Base-by-base conservation (phyloP, 805 yeast species). In the Kluyveromyces aestuarii region DNA sequence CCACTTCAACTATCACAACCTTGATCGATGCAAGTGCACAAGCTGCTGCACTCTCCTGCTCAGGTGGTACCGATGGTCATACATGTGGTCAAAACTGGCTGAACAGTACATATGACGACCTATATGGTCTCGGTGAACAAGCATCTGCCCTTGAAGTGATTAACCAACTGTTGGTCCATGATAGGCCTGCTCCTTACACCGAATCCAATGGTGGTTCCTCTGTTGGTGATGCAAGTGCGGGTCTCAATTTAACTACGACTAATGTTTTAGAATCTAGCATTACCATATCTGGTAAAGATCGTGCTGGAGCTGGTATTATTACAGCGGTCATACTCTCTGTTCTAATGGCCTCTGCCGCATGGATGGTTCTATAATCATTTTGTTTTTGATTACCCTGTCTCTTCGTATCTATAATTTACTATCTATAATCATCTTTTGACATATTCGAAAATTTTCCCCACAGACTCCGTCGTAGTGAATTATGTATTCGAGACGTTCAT, bases 21-120 rank as follows among this genome's bases (percentile, higher is more conserved):
- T 64, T 67, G 55, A 50, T 77, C 18, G 63, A 68, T 21, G 59
- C 67, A 27, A 80, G 86, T 8, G 87, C 88, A 1, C 47, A 52
- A 9, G 96, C 81, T 14, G 96, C 96, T 8, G 91, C 95, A 1
- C 68, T 71, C 53, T 77, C 91, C 0, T 90, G 98, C 68, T 72
- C 84, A 1, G 97, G 97, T 54, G 97, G 96, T 58, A 51, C 68
- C 6, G 97, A 90, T 63, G 87, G 87, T 16, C 84, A 80, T 53
- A 90, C 97, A 0, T 91, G 98, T 72, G 97, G 96, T 27, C 60
- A 77, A 49, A 74, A 86, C 60, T 90, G 98, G 98, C 67, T 77
- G 2, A 63, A 64, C 8, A 70, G 72, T 1, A 80, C 79, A 17
- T 85, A 84, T 81, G 97, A 90, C 66, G 81, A 77, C 1, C 60